Conservation (phyloP, 2,329 filamentous ascomycete genomes). For the Teratosphaeria pseudoeucalypti region DNA sequence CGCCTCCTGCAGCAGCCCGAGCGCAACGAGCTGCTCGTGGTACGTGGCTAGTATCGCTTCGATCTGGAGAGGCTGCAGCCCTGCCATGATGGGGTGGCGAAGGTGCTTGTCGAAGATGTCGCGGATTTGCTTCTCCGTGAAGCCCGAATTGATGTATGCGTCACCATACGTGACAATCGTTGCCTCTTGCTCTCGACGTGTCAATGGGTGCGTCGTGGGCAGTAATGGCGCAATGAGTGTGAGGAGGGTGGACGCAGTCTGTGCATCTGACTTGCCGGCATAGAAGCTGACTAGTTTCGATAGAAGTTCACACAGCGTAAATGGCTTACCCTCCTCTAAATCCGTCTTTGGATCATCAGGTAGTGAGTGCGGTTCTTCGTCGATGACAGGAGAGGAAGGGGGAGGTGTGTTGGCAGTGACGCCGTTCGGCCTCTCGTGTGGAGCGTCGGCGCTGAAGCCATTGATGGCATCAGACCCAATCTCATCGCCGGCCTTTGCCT, state of each 20-base stretch:
- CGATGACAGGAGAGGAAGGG: not conserved
- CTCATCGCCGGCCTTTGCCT: not conserved
- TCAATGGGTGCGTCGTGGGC: constrained; percentile 29
- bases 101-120: constrained; percentile 31
- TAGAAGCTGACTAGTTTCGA: constrained; percentile 32
- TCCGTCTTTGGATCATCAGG: constrained; percentile 10
- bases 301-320: constrained; percentile 33
- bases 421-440: not conserved
- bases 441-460: not conserved
- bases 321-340: constrained; percentile 23
- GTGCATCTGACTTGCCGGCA: constrained; percentile 31
- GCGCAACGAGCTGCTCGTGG: constrained; percentile 43
- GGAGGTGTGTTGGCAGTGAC: not conserved
- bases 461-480: not conserved
- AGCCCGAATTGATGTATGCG: constrained; percentile 27
- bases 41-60: constrained; percentile 48
- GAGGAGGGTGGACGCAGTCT: constrained; percentile 38
- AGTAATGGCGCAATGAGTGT: constrained; percentile 37
- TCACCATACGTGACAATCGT: constrained; percentile 31
- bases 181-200: constrained; percentile 21
- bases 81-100: constrained; percentile 31
- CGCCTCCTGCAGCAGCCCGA: constrained; percentile 41
- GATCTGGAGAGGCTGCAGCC: constrained; percentile 41
- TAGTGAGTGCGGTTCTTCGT: not conserved
- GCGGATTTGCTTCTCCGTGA: constrained; percentile 29